Percentiles rank a stretch among this genome's conserved stretches.
phyloP scores from a whole-genome alignment of 768 basidiomycete genomes.

The Russula emetica region DNA sequence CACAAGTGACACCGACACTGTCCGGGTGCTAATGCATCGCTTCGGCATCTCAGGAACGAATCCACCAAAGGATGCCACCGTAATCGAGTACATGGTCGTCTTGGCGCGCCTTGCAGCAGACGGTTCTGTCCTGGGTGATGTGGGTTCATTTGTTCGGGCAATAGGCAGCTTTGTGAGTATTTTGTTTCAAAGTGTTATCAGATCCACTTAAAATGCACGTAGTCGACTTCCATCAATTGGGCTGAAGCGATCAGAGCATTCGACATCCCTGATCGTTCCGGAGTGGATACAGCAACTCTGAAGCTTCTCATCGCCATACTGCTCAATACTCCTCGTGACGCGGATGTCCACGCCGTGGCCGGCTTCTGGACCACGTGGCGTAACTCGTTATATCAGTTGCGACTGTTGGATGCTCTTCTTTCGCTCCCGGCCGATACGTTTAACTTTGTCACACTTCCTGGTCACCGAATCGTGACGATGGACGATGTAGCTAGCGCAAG shows the following conservation, averaged over 20 bases:
- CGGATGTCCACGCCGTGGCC: slow-evolving; percentile 71
- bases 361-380: slow-evolving; percentile 87
- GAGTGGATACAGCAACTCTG: slow-evolving; percentile 84
- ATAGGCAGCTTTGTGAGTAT: slow-evolving; percentile 67
- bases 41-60: slow-evolving; percentile 70
- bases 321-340: slow-evolving; percentile 72
- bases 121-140: slow-evolving; percentile 68
- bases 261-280: slow-evolving; percentile 77
- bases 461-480: slow-evolving; percentile 76
- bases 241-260: slow-evolving; percentile 78
- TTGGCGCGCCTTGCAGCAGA: slow-evolving; percentile 68
- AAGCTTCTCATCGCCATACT: slow-evolving; percentile 88
- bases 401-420: slow-evolving; percentile 82
- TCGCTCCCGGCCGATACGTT: slow-evolving; percentile 88
- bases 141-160: slow-evolving; percentile 67
- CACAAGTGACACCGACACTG: slow-evolving; percentile 65
- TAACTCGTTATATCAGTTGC: slow-evolving; percentile 80
- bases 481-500: slow-evolving; percentile 83
- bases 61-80: slow-evolving; percentile 66
- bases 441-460: slow-evolving; percentile 86
- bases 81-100: slow-evolving; percentile 66
- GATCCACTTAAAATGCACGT: slow-evolving; percentile 27
- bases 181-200: slow-evolving; percentile 6
- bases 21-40: slow-evolving; percentile 63
- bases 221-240: slow-evolving; percentile 75